These are phyloP conservation scores for Aeschynomene evenia DNA, from an alignment of 306 rosid species.

Conservation along the genomic window DNA sequence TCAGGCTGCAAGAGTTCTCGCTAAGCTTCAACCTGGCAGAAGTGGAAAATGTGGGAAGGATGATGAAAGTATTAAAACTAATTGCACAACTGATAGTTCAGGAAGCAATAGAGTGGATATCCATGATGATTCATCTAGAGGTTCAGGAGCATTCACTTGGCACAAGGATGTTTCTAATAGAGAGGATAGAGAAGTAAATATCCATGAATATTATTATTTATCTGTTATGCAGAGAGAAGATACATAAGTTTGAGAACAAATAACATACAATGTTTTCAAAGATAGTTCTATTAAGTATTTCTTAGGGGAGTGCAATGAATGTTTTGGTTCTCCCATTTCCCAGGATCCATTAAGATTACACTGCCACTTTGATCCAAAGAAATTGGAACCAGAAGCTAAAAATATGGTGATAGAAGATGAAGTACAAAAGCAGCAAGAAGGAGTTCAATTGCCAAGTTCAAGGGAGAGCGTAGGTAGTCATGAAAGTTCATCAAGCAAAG, in stretches of 20 bases:
- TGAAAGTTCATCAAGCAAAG: slow-evolving; percentile 53
- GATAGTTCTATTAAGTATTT: slow-evolving; percentile 29
- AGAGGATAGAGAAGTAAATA: slow-evolving; percentile 31
- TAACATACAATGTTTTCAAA: slow-evolving; percentile 23
- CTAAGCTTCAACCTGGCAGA: slow-evolving; percentile 48
- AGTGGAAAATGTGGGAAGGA: slow-evolving; percentile 39
- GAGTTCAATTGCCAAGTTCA: slow-evolving; percentile 31
- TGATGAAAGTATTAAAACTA: slow-evolving; percentile 28
- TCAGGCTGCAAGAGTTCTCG: slow-evolving; percentile 61
- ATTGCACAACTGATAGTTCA: slow-evolving; percentile 26
- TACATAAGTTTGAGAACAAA: slow-evolving; percentile 21
- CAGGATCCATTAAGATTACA: slow-evolving; percentile 28
- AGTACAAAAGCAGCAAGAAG: slow-evolving; percentile 44
- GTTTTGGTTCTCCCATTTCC: slow-evolving; percentile 31
- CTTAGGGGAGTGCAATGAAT: slow-evolving; percentile 40
- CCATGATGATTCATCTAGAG: slow-evolving; percentile 28
- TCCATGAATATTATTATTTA: slow-evolving; percentile 14
- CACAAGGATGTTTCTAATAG: slow-evolving; percentile 21
- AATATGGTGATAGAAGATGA: slow-evolving; percentile 41
- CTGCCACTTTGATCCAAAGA: slow-evolving; percentile 23
- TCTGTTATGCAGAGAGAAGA: slow-evolving; percentile 19
- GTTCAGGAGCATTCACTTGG: slow-evolving; percentile 28
- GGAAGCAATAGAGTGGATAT: slow-evolving; percentile 29
- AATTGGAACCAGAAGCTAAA: slow-evolving; percentile 38
- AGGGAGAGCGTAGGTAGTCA: slow-evolving; percentile 33